Conservation (phyloP, 2,329 filamentous ascomycete genomes). For the Chaetomium sp. region DNA sequence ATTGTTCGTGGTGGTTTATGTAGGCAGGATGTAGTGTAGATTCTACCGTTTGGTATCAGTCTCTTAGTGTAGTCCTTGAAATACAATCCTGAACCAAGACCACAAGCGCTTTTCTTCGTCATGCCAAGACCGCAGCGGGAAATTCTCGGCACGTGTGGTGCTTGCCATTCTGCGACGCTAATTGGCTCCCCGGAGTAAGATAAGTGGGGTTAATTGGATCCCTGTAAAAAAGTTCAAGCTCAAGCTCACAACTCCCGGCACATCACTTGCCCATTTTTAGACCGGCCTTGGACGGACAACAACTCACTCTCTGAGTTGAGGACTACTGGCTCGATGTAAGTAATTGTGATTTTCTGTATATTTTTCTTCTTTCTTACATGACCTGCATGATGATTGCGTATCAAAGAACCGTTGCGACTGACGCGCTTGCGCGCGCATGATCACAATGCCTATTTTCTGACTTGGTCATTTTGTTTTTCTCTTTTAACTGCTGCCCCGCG, state of each 20-base stretch:
- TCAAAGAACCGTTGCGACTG: constrained; percentile 53
- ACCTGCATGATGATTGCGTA: neutral
- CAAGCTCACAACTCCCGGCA: no score
- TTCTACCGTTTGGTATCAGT: neutral
- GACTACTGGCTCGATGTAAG: neutral
- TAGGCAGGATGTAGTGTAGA: neutral
- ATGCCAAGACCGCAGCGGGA: constrained; percentile 7
- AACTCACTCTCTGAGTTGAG: neutral
- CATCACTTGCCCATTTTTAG: no score
- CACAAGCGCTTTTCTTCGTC: constrained; percentile 8
- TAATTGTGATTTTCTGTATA: neutral
- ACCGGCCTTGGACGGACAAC: no score
- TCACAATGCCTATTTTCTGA: constrained; percentile 47
- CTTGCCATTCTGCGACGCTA: neutral
- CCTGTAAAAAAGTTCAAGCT: constrained; percentile 1
- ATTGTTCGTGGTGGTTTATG: neutral
- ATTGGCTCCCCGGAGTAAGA: constrained; percentile 1
- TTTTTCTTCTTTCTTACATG: no score
- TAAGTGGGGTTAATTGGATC: neutral
- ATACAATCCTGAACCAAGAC: neutral
- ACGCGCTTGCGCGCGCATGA: constrained; percentile 46
- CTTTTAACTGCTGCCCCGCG: neutral
- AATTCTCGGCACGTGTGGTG: constrained; percentile 8
- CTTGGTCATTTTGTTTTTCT: neutral
- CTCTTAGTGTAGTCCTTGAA: neutral